These are phyloP conservation scores for Poterioochromonas sp. DNA, from an alignment of 352 stramenopile species.

Conservation along the genomic window DNA sequence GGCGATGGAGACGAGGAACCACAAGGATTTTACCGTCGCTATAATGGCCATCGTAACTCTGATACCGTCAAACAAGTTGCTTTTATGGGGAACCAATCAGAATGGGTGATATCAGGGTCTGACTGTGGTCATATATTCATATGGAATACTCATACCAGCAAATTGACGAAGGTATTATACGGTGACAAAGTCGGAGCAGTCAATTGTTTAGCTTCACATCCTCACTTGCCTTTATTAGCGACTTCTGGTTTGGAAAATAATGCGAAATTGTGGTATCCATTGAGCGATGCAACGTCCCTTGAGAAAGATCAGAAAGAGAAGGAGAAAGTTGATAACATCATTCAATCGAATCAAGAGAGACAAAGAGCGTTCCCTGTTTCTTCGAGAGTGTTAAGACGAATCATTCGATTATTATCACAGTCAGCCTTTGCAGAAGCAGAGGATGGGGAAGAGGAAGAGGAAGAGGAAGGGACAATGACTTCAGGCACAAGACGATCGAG, in stretches of 20 bases:
- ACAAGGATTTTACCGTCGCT: background rate
- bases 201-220: background rate
- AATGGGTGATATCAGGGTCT: background rate
- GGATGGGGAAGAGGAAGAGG: background rate
- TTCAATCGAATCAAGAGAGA: background rate
- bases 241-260: background rate
- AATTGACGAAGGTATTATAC: background rate
- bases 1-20: background rate
- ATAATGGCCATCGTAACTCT: background rate
- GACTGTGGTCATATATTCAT: conserved; percentile 20
- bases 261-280: background rate
- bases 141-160: background rate
- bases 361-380: background rate
- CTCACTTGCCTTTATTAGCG: background rate
- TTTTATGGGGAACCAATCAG: background rate
- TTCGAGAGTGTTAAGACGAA: background rate
- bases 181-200: background rate
- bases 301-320: background rate
- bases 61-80: conserved; percentile 1
- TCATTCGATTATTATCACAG: background rate
- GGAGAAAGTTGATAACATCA: background rate
- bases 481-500: too few relatives aligned
- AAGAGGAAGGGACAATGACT: too few relatives aligned
- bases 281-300: background rate
- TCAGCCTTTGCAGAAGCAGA: background rate